phyloP scores from a whole-genome alignment of 2,329 filamentous ascomycete genomes.

The Talaromyces sp. region DNA sequence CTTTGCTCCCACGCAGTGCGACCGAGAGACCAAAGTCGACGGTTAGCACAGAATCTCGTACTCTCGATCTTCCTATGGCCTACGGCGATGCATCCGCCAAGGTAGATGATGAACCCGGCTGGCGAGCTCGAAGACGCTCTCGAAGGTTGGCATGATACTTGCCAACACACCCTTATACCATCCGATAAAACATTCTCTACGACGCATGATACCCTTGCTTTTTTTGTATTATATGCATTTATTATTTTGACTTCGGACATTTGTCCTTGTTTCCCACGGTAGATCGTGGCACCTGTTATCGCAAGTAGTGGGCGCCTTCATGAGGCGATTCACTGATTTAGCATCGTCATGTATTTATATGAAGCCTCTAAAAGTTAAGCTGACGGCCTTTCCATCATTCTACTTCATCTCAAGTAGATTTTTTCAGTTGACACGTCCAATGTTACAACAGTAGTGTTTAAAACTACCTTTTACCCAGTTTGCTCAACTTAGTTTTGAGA shows the following conservation, averaged over 20 bases:
- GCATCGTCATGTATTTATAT: neutral
- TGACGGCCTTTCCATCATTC: neutral
- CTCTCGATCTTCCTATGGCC: neutral
- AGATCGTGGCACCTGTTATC: neutral
- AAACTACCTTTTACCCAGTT: neutral
- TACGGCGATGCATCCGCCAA: neutral
- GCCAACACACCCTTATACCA: neutral
- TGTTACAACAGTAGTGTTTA: neutral
- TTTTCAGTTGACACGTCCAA: neutral
- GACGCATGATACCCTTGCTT: neutral
- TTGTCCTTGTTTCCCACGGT: neutral
- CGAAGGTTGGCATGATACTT: conserved; percentile 8
- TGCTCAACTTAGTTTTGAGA: neutral
- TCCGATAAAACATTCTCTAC: neutral
- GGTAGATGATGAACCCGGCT: conserved; percentile 9
- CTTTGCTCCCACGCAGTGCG: neutral
- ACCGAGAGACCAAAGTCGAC: conserved; percentile 8
- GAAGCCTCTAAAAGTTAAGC: neutral
- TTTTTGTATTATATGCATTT: neutral
- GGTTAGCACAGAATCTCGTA: conserved; percentile 3
- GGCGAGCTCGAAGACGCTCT: conserved; percentile 12
- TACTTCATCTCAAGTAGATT: neutral
- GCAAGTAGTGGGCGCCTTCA: neutral
- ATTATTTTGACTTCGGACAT: neutral
- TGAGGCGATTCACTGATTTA: neutral